Evolutionary conservation across 2,329 filamentous ascomycete species (phyloP).

Genomic region (Talaromyces islandicus): DNA sequence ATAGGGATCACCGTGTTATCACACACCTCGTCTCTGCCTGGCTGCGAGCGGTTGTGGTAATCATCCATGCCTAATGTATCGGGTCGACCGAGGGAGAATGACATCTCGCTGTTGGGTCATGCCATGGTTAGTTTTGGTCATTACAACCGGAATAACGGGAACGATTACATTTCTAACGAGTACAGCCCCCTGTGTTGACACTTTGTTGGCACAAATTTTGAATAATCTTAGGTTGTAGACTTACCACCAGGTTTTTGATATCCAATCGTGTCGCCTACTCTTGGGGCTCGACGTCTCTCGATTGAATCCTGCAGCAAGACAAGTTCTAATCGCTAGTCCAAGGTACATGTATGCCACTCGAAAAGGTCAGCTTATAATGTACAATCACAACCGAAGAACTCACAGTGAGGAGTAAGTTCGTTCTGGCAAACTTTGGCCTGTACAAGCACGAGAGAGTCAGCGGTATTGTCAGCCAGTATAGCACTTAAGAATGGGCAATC

Average conservation of each 20-base stretch:
- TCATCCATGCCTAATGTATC: constrained; percentile 45
- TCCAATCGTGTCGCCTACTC: constrained; percentile 30
- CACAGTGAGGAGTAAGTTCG: constrained; percentile 44
- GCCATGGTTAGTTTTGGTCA: background rate
- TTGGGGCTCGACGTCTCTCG: constrained; percentile 31
- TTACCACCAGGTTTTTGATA: constrained; percentile 45
- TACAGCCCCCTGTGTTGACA: constrained; percentile 34
- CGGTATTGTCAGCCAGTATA: background rate
- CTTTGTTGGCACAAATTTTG: background rate
- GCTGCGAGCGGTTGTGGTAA: constrained; percentile 43
- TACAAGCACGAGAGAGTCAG: background rate
- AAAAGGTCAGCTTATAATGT: background rate
- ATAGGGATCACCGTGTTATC: constrained; percentile 35
- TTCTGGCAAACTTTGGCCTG: constrained; percentile 47
- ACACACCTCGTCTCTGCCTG: constrained; percentile 25
- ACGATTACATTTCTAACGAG: constrained; percentile 39
- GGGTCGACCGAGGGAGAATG: constrained; percentile 44
- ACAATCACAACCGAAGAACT: constrained; percentile 10
- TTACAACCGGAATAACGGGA: background rate
- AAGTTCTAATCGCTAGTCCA: constrained; percentile 43
- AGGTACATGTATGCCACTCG: constrained; percentile 44
- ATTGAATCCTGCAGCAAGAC: constrained; percentile 45
- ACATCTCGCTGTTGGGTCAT: constrained; percentile 34
- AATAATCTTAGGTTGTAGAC: constrained; percentile 9
- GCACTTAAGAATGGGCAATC: background rate